Evolutionary conservation across 441 rosid species (phyloP).

Genomic region (Metrosideros polymorpha): DNA sequence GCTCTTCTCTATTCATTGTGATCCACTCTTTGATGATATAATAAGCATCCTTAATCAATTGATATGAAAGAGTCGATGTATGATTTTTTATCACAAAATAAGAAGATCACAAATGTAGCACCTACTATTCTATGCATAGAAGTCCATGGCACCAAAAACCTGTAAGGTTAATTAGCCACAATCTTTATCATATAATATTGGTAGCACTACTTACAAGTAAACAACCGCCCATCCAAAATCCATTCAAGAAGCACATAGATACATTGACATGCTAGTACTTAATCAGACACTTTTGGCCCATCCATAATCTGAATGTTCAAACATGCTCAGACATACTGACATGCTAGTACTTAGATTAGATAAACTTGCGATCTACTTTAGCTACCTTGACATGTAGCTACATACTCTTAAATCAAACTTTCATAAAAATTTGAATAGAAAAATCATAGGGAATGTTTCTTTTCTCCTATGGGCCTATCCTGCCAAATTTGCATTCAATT

Average conservation of each 20-base stretch:
- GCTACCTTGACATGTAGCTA: not conserved
- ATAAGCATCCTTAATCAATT: not conserved
- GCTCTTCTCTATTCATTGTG: not conserved
- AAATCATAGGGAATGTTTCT: not conserved
- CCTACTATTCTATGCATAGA: not conserved
- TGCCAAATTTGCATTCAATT: not conserved
- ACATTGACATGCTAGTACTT: not conserved
- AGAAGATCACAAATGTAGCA: not conserved
- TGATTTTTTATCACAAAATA: not conserved
- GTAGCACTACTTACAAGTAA: not conserved
- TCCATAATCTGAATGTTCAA: not conserved
- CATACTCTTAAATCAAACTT: not conserved
- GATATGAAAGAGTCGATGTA: not conserved
- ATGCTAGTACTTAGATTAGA: not conserved
- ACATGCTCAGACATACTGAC: not conserved
- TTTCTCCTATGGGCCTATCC: not conserved
- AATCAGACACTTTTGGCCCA: not conserved
- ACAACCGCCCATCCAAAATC: not conserved
- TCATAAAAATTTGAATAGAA: not conserved
- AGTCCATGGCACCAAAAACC: not conserved
- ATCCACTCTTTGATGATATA: not conserved
- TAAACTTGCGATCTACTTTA: not conserved
- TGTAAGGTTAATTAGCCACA: not conserved
- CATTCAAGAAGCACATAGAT: not conserved
- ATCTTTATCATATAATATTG: not conserved